Conservation (phyloP, 2,329 filamentous ascomycete species). For the Penicillium sp. region DNA sequence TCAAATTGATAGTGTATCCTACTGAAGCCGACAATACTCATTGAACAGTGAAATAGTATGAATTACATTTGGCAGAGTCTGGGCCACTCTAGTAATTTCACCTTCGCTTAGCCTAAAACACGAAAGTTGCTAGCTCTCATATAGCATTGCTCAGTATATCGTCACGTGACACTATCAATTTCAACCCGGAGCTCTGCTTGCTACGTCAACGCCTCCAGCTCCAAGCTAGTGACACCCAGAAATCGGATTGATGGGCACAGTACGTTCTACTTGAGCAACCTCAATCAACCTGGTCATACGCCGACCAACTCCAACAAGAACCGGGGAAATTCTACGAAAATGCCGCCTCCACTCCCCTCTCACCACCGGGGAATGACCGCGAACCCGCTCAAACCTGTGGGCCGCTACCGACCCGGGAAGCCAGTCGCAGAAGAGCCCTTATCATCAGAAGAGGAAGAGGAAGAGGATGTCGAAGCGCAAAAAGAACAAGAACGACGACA, state of each 20-base stretch:
- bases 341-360: constrained; percentile 45
- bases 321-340: constrained; percentile 15
- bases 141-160: constrained; percentile 30
- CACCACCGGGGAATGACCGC: constrained; percentile 72
- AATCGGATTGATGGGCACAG: not conserved
- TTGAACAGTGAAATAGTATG: not conserved
- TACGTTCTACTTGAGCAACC: not conserved
- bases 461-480: constrained; percentile 55
- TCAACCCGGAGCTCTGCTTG: constrained; percentile 37
- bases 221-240: not conserved
- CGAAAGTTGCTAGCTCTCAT: not conserved
- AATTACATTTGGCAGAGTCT: not conserved
- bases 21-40: not conserved
- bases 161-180: constrained; percentile 48
- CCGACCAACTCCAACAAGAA: not conserved
- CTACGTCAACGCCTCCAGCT: constrained; percentile 1
- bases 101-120: not conserved
- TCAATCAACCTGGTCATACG: not conserved
- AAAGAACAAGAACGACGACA: constrained; percentile 49
- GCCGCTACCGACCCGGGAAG: constrained; percentile 84
- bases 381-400: constrained; percentile 68
- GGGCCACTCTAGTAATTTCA: not conserved
- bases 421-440: constrained; percentile 49
- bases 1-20: not conserved
- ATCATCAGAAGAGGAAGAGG: constrained; percentile 50